phyloP scores from a whole-genome alignment of 208 protist species.

The Histomonas meleagridis region DNA sequence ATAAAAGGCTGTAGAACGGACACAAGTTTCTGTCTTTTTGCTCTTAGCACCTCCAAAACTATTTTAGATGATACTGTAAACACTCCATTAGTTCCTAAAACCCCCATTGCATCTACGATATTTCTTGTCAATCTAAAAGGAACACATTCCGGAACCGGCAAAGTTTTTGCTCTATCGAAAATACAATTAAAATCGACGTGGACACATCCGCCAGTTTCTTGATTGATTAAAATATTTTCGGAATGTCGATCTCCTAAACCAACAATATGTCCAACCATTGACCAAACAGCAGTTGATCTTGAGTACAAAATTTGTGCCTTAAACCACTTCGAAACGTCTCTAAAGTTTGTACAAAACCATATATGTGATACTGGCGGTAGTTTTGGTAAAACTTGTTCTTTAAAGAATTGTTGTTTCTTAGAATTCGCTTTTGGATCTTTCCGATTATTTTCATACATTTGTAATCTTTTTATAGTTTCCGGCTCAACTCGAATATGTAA shows the following conservation, averaged over 20 bases:
- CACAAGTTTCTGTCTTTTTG: neutral
- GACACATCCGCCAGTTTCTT: constrained; percentile 47
- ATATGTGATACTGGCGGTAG: neutral
- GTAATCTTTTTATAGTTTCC: neutral
- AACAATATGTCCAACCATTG: constrained; percentile 80
- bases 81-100: constrained; percentile 59
- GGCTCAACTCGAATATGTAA: neutral
- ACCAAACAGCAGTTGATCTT: constrained; percentile 73
- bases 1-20: neutral
- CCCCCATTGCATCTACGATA: constrained; percentile 53
- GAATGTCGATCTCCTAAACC: constrained; percentile 72
- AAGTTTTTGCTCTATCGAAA: constrained; percentile 80
- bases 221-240: constrained; percentile 83
- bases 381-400: neutral
- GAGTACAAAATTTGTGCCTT: constrained; percentile 43
- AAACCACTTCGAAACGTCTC: neutral
- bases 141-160: constrained; percentile 59
- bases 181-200: constrained; percentile 80
- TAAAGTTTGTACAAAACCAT: neutral
- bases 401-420: neutral
- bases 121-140: constrained; percentile 54
- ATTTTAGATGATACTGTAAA: constrained; percentile 69
- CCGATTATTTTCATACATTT: neutral
- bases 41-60: neutral
- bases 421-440: neutral